Percentiles rank a stretch among this genome's conserved stretches.
phyloP scores from a whole-genome alignment of 1,139 yeast genomes.

The Scheffersomyces segobiensis region DNA sequence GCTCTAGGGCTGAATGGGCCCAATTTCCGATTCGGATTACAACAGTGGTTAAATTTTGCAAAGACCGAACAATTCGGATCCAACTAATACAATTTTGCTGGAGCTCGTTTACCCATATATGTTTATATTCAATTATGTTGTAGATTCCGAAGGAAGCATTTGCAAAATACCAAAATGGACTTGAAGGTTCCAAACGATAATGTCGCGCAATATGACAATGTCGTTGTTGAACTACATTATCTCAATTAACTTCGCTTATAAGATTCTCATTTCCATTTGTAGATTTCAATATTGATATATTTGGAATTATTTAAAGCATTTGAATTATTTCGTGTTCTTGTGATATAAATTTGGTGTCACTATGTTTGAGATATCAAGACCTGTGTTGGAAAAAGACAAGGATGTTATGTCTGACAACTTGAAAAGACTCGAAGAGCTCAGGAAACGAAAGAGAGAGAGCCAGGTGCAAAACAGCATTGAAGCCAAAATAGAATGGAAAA shows the following conservation, averaged over 20 bases:
- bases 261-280: background rate
- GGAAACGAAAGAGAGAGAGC: constrained; percentile 17
- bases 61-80: too few relatives aligned
- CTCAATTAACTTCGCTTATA: background rate
- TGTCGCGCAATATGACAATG: background rate
- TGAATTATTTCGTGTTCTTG: background rate
- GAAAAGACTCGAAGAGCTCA: constrained; percentile 14
- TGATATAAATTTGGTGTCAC: background rate
- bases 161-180: too few relatives aligned
- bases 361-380: background rate
- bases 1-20: background rate
- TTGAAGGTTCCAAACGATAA: too few relatives aligned
- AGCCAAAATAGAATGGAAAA: constrained; percentile 6
- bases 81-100: background rate
- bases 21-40: background rate
- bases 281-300: too few relatives aligned
- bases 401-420: constrained; percentile 4
- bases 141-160: background rate
- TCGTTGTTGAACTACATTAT: background rate
- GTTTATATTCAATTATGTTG: too few relatives aligned
- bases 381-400: background rate
- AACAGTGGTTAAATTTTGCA: background rate
- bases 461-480: constrained; percentile 21
- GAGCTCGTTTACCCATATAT: too few relatives aligned
- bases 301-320: background rate